Conservation (phyloP, 148 eudicot genomes). For the Chenopodium suecicum region DNA sequence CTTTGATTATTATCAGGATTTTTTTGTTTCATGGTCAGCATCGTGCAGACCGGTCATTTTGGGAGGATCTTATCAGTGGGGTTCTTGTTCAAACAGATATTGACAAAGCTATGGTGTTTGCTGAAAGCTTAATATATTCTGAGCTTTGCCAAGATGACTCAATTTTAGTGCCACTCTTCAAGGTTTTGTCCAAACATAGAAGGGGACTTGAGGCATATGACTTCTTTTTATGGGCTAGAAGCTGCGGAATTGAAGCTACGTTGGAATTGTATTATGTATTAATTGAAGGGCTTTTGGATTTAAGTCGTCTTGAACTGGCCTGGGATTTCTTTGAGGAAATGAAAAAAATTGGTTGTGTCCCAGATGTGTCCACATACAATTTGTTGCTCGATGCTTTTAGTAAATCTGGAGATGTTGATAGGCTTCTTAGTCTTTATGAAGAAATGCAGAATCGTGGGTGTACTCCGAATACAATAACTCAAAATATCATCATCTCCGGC, state of each 20-base stretch:
- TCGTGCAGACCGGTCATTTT: conserved; percentile 36
- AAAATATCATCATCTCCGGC: conserved; percentile 80
- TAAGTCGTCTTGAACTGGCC: conserved; percentile 46
- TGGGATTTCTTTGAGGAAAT: conserved; percentile 75
- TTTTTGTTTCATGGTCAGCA: conserved; percentile 32
- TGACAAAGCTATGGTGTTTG: conserved; percentile 49
- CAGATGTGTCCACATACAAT: conserved; percentile 78
- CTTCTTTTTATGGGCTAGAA: conserved; percentile 44
- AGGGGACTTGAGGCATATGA: conserved; percentile 65
- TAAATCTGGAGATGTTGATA: conserved; percentile 53
- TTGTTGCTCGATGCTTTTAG: conserved; percentile 77
- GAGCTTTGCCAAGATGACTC: conserved; percentile 65
- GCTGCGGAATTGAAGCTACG: conserved; percentile 43
- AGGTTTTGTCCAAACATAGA: conserved; percentile 57
- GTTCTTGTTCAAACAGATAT: conserved; percentile 57
- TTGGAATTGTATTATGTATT: conserved; percentile 57
- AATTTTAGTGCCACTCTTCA: conserved; percentile 60
- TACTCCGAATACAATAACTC: conserved; percentile 64
- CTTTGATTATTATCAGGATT: conserved; percentile 50
- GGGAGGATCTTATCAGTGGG: conserved; percentile 72
- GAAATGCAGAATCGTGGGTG: conserved; percentile 78
- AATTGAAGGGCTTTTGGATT: conserved; percentile 72
- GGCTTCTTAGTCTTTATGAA: conserved; percentile 55
- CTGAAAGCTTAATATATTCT: conserved; percentile 46
- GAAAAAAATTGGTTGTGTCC: conserved; percentile 64